Conservation (phyloP, 257 asterid genomes). For the Prunella vulgaris region DNA sequence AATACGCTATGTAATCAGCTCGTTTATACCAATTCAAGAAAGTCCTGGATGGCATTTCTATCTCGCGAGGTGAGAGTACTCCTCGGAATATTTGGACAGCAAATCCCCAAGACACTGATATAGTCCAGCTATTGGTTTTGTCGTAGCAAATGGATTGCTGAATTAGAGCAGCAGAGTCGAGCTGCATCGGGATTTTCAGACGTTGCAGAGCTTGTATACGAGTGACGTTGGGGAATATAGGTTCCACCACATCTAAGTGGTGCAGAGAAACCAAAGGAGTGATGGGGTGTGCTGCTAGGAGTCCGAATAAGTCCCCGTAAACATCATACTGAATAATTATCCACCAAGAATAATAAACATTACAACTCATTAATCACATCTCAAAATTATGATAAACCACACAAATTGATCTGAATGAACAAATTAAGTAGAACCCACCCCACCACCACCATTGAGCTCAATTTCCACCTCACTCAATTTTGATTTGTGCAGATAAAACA, state of each 20-base stretch:
- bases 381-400: background rate
- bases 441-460: background rate
- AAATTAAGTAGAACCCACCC: background rate
- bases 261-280: conserved; percentile 76
- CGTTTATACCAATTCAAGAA: conserved; percentile 82
- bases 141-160: conserved; percentile 91
- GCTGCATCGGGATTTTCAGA: conserved; percentile 52
- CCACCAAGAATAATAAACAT: conserved; percentile 17
- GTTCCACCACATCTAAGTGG: conserved; percentile 86
- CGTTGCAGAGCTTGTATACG: conserved; percentile 53
- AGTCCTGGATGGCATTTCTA: conserved; percentile 86
- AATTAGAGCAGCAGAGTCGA: conserved; percentile 74
- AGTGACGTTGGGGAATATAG: conserved; percentile 68
- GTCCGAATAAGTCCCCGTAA: conserved; percentile 68
- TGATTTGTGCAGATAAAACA: background rate
- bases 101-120: conserved; percentile 87
- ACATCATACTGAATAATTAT: conserved; percentile 58
- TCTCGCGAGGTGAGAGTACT: conserved; percentile 66
- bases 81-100: conserved; percentile 81
- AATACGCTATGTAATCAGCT: conserved; percentile 77
- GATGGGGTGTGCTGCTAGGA: conserved; percentile 70
- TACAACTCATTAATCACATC: conserved; percentile 22
- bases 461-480: too few relatives aligned
- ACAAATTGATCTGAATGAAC: background rate
- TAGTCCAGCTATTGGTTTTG: conserved; percentile 45